A percentile compares a stretch with the other conserved stretches of the same genome.
Evolutionary conservation across 805 yeast species (phyloP).

Genomic region (Candida berthetii): DNA sequence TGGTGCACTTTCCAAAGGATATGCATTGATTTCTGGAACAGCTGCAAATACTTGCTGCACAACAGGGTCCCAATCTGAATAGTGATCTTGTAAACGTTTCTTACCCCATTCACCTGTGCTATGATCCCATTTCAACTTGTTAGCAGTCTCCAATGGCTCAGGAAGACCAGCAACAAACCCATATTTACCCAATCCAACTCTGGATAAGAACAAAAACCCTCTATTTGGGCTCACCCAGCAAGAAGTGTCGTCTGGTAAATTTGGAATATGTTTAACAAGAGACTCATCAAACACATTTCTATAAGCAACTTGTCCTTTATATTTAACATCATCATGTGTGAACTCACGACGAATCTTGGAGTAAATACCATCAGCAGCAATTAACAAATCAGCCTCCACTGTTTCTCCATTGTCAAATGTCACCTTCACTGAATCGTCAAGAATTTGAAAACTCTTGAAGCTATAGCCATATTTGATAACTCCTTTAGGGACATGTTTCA

Average conservation of each 20-base stretch:
- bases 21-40: background rate
- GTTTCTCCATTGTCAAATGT: background rate
- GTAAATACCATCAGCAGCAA: slow-evolving; percentile 5
- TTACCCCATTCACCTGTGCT: background rate
- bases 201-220: background rate
- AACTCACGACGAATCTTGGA: background rate
- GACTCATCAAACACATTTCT: background rate
- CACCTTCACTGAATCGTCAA: background rate
- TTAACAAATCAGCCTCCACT: background rate
- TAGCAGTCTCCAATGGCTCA: background rate
- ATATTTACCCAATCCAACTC: background rate
- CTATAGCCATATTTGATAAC: background rate
- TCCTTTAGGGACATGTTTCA: slow-evolving; percentile 1
- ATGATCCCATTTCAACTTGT: background rate
- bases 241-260: background rate
- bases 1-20: slow-evolving; percentile 1
- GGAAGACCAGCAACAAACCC: slow-evolving; percentile 1
- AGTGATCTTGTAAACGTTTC: background rate
- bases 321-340: background rate
- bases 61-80: background rate
- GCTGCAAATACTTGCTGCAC: background rate
- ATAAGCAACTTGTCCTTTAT: slow-evolving; percentile 1
- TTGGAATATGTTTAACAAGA: background rate
- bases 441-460: background rate
- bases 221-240: background rate